Base-by-base conservation (phyloP, 1,284 basidiomycete species). In the Xerocomus amazonicus region DNA sequence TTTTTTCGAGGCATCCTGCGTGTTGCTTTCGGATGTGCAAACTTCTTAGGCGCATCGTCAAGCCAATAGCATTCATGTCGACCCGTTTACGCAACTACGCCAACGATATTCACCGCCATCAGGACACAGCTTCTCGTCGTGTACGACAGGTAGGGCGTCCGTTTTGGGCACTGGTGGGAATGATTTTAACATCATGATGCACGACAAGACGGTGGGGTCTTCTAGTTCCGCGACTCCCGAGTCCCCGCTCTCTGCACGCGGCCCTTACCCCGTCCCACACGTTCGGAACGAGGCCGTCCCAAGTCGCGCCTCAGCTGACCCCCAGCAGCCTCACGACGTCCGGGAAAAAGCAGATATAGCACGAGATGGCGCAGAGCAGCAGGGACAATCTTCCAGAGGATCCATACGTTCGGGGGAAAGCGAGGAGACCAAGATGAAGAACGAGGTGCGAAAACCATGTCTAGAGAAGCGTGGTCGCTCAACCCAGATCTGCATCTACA, bases 11-110 rank as follows among this genome's bases (percentile, higher is more conserved):
- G 32, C 38, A 16, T 44, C 42, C 42, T 56, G 42, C 42, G 56
- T 52, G 45, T 47, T 40, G 44, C 39, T 42, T 19, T 39, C 37
- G 57, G 19, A 60, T 56, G 57, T 53, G 56, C 49, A 50, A 56
- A 19, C 43, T 59, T 38, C 7, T 32, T 39, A 31, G 26, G 4
- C 59, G 48, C 45, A 35, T 61, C 47, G 27, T 50, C 50, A 45
- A 48, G 42, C 13, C 39, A 39, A 42, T 47, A 14, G n/a, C 29
- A 38, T 56, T 47, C 47, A 56, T 50, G 59, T 43, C 43, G 45
- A 17, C 19, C 4, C 49, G 29, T 35, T 41, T 43, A 39, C 48
- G 37, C 40, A 19, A 12, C 10, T 10, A 29, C 5, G 1, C 7
- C 32, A 55, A 35, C 6, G 57, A 53, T 13, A 7, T 16, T n/a